Base-by-base conservation (phyloP, 2,329 filamentous ascomycete species). In the Microsporum canis region DNA sequence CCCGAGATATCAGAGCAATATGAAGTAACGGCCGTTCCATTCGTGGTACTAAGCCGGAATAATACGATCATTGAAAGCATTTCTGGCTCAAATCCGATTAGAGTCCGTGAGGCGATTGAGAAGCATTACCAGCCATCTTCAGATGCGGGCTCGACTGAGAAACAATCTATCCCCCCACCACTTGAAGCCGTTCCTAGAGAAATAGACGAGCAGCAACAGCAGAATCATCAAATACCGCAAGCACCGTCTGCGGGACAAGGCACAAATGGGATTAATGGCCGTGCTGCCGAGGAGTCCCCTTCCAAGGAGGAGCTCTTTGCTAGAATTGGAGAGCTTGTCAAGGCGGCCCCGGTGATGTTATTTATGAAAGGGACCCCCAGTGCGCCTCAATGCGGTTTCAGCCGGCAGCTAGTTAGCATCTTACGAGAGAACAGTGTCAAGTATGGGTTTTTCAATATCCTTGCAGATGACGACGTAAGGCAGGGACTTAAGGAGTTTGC, bases 401-500 rank as follows among this genome's bases (percentile, higher is more conserved):
- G 89, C 66, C 81, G 92, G 67, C 91, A 96, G 77, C 78, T 96
- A 51, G 94, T 99, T 49, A 85, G 80, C 31, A 83, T 99, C 55
- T 77, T 99, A 68, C 84, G 94, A 59, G 92, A 97, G 76, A 87
- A 90, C 71, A 88, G 88, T 57, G 88, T 99, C 63, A 90, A 95
- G 73, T 99, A 97, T 73, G 94, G 94, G 23, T 99, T 99, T 80
- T 99, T 99, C 80, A 97, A 99, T 73, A 99, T 99, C 65, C 77
- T 99, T 68, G 94, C 94, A 65, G 94, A 99, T 72, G 92, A 99
- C 70, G 92, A 97, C 74, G 94, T 99, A 56, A 83, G 94, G 63
- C 92, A 97, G 77, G 94, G 94, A 0, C 77, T 99, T 70, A 99
- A 99, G 81, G 89, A 94, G 76, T 97, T 86, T 73, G 91, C 91